Base-by-base conservation (phyloP, 2,329 filamentous ascomycete genomes). In the Blumeria graminis region DNA sequence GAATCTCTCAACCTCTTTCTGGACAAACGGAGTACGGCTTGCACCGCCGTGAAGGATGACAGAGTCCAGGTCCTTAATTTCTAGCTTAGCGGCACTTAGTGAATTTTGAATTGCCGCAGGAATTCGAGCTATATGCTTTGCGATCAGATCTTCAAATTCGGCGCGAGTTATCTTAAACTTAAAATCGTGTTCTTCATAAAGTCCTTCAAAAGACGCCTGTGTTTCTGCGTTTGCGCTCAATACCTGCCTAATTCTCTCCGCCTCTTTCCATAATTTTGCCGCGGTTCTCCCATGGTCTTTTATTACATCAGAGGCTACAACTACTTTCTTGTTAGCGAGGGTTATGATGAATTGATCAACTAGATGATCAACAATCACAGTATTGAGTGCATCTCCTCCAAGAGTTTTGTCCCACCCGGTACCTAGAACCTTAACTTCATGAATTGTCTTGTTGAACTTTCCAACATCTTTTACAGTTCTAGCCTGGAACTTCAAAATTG, bases 361-460 rank as follows among this genome's bases (percentile, higher is more conserved):
- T 78, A 96, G 94, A 67, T 96, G 83, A 61, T 94, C 80, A 54
- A 94, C 76, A 62, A 98, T 87, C 59, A 94, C 73, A 57, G 84
- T 78, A 68, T 95, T 98, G 59, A 98, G 75, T 36, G 82, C 75
- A 66, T 98, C 90, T 56, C 92, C 92, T 58, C 92, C 92, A 16
- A 98, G 80, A 3, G 83, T 85, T 64, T 80, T 79, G 65, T 98
- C 92, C 85, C 86, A 98, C 59, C 86, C 87, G 62, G 77, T 77
- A 57, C 90, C 89, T 48, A 95, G 64, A 39, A 94, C 86, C 59
- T 87, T 80, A n/a, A 96, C 83, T 68, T 98, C 92, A 67, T 96
- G 92, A 35, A 98, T 72, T 1, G 88, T 95, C 77, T 96, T 96
- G 75, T 95, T 96, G 73, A 79, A 90, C 68, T 85, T 88, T 61